Base-by-base conservation (phyloP, 2,329 filamentous ascomycete genomes). In the Fusarium sp. region DNA sequence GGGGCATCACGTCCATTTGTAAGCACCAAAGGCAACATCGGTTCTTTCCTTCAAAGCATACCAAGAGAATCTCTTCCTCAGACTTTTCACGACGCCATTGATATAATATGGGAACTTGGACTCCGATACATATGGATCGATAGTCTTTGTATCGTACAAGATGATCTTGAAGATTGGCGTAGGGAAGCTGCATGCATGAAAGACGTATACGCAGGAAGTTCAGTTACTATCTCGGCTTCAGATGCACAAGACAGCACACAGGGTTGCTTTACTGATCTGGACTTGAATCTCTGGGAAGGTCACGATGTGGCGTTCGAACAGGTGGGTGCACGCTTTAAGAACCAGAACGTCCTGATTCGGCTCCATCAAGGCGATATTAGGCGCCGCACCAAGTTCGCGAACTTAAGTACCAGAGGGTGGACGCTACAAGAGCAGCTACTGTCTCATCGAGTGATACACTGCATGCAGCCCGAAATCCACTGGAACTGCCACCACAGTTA, bases 111-210 rank as follows among this genome's bases (percentile, higher is more conserved):
- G 38, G 22, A 20, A 2, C 55, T 73, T 3, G 58, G 46, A 1
- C 32, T 59, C 8, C 10, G 50, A 20, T 73, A 67, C 8, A 44
- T 74, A 22, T 74, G 69, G 72, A 64, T 73, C 7, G 58, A 65
- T 24, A 38, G 63, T 1, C 51, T 73, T 5, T 73, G 70, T 18
- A 65, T 73, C n/a, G 32, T 70, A 2, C 68, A 74, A 44, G 66
- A 71, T 20, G 57, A 70, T 18, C 24, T 44, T 2, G 11, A 52
- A 11, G 69, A 72, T 27, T 70, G 66, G 62, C 32, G 29, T 1
- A 25, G 43, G 2, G 69, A 72, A 32, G 32, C 59, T 1, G 22
- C 38, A 3, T 12, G 43, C 2, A 63, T 72, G 60, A 34, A 58
- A 25, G 57, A 40, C 0, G 27, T 49, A 0, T 70, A 68, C 6